Base-by-base conservation (phyloP, 805 yeast genomes). In the Yarrowia deformans region DNA sequence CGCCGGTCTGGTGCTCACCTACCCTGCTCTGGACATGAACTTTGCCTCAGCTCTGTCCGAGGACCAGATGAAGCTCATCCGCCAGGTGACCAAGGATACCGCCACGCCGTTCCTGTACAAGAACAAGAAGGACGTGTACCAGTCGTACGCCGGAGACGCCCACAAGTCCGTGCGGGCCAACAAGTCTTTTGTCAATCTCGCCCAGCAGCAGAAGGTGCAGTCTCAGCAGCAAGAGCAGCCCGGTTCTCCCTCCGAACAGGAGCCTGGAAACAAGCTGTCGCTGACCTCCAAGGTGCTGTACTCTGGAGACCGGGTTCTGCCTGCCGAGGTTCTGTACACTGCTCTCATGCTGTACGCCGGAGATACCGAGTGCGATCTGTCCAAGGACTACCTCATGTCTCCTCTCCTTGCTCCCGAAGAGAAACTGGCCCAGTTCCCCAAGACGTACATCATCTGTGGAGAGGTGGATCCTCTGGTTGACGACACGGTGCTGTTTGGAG, bases 401-500 rank as follows among this genome's bases (percentile, higher is more conserved):
- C 77, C 77, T 6, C 66, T 74, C 14, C 68, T 71, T 34, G 77
- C 77, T 37, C 78, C 78, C 23, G 42, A 66, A 4, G 71, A 72
- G 54, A 66, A 75, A 23, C 69, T 75, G 18, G 74, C 73, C 4
- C 64, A 70, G 70, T 75, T 75, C 63, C 78, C 77, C 18, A 73
- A 75, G 55, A 74, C 74, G 39, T 75, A 76, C 69, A 70, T 75
- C 69, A 67, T 75, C 23, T 73, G 77, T 48, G 77, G 77, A 18
- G 77, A 75, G 54, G 77, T 75, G 16, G 77, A 75, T 72, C 77
- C 77, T 7, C 61, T 75, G 39, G 78, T 76, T 23, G 77, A 75
- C 52, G 77, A 76, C 52, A 72, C 77, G 6, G 74, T 75, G n/a
- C 49, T 76, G 14, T 76, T 75, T 56, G 76, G 76, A 3, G 75